phyloP scores from a whole-genome alignment of 2,329 filamentous ascomycete species.

The Allantophomopsis cytisporea region DNA sequence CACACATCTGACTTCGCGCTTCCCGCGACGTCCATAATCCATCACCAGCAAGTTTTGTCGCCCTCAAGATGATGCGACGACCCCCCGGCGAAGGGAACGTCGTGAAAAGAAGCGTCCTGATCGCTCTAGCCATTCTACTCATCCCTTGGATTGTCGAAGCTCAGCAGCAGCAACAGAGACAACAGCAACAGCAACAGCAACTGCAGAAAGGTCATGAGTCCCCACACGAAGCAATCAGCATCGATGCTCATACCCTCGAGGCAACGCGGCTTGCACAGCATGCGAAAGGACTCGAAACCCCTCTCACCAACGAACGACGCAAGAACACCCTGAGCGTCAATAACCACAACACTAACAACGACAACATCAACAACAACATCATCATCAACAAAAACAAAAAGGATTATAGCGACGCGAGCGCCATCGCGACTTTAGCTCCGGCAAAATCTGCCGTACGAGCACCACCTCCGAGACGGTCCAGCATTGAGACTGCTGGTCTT shows the following conservation, averaged over 20 bases:
- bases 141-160: conserved; percentile 46
- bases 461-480: conserved; percentile 61
- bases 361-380: too few relatives aligned
- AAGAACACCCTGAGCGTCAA: conserved; percentile 16
- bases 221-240: conserved; percentile 12
- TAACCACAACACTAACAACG: conserved; percentile 11
- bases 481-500: conserved; percentile 43
- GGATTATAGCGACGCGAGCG: conserved; percentile 65
- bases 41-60: conserved; percentile 20
- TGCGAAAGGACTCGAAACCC: conserved; percentile 18
- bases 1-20: conserved; percentile 9
- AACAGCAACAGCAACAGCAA: conserved; percentile 21
- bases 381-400: conserved; percentile 1
- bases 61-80: conserved; percentile 46
- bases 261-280: conserved; percentile 14
- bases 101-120: conserved; percentile 32
- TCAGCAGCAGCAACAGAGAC: conserved; percentile 45
- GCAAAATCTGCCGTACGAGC: conserved; percentile 91
- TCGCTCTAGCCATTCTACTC: conserved; percentile 42
- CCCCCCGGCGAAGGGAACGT: conserved; percentile 42
- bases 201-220: conserved; percentile 14
- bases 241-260: conserved; percentile 12
- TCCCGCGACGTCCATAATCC: conserved; percentile 7
- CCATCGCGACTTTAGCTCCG: conserved; percentile 96
- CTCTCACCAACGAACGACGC: conserved; percentile 12